Percentiles rank a stretch among this genome's conserved stretches.
Evolutionary conservation across 1,284 basidiomycete species (phyloP).

Genomic region (Tylopilus orsonianus): DNA sequence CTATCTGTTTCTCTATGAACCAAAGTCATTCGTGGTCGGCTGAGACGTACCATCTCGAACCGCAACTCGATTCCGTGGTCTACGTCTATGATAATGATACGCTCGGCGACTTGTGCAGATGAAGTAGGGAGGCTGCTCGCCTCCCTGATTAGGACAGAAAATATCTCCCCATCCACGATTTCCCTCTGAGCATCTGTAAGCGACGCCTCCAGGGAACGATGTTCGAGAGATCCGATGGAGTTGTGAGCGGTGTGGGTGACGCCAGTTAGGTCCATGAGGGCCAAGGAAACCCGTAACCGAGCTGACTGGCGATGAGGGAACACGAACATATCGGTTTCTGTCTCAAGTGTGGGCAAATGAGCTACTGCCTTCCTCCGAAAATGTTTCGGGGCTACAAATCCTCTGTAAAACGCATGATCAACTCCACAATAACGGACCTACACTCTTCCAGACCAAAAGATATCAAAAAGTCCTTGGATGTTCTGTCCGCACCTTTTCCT

Average conservation of each 20-base stretch:
- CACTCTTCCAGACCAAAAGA: constrained; percentile 79
- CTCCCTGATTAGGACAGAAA: constrained; percentile 66
- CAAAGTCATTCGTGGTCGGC: constrained; percentile 1
- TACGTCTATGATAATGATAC: constrained; percentile 70
- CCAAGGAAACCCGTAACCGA: constrained; percentile 58
- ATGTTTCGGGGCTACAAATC: constrained; percentile 51
- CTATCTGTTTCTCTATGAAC: constrained; percentile 31
- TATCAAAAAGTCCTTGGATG: constrained; percentile 75
- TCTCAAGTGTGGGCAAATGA: constrained; percentile 55
- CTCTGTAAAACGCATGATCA: constrained; percentile 4
- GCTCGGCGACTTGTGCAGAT: constrained; percentile 71
- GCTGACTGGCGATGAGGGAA: constrained; percentile 63
- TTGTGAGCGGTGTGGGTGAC: constrained; percentile 39
- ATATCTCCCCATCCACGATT: constrained; percentile 76
- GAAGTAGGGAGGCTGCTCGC: constrained; percentile 70
- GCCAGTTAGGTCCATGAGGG: constrained; percentile 37
- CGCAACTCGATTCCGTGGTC: constrained; percentile 65
- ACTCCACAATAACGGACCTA: constrained; percentile 36
- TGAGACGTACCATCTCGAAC: constrained; percentile 44
- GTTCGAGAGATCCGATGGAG: constrained; percentile 32
- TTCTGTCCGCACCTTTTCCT: constrained; percentile 73
- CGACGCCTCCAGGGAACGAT: constrained; percentile 46
- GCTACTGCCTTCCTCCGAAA: constrained; percentile 68
- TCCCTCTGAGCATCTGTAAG: constrained; percentile 65
- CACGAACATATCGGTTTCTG: constrained; percentile 44